A percentile compares a stretch with the other conserved stretches of the same genome.
phyloP scores from a whole-genome alignment of 345 rosid species.

The Moricandia arvensis region DNA sequence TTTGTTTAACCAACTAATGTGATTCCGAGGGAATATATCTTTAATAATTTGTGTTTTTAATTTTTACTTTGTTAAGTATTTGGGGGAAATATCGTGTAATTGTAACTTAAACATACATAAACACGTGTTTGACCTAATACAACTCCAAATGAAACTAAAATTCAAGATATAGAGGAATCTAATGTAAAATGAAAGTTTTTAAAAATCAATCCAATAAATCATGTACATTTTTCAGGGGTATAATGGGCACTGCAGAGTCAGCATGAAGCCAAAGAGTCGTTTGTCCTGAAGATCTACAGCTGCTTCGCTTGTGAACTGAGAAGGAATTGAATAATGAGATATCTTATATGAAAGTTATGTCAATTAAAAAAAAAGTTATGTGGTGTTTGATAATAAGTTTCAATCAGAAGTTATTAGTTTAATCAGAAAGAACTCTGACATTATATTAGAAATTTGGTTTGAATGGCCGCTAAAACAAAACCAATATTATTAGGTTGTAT shows the following conservation, averaged over 20 bases:
- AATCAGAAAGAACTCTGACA: too few relatives aligned
- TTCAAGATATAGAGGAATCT: neutral
- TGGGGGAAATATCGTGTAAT: neutral
- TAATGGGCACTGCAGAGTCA: neutral
- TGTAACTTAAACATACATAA: neutral
- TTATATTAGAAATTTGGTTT: too few relatives aligned
- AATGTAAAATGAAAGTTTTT: neutral
- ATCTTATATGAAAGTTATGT: neutral
- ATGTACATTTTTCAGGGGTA: constrained; percentile 4
- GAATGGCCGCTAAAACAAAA: too few relatives aligned
- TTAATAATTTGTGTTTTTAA: neutral
- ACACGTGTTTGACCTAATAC: neutral
- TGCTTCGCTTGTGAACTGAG: constrained; percentile 23
- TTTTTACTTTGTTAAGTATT: neutral
- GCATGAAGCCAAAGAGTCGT: constrained; percentile 29
- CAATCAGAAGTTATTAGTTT: too few relatives aligned
- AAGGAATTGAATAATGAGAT: constrained; percentile 11
- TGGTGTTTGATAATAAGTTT: too few relatives aligned
- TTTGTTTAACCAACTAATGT: neutral
- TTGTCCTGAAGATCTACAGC: constrained; percentile 21
- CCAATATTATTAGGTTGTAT: too few relatives aligned
- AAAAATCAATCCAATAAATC: neutral
- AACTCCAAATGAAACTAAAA: neutral
- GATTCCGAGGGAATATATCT: neutral
- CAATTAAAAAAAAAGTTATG: too few relatives aligned